Evolutionary conservation across 2,329 filamentous ascomycete genomes (phyloP).

Genomic region (Lomentospora prolificans): DNA sequence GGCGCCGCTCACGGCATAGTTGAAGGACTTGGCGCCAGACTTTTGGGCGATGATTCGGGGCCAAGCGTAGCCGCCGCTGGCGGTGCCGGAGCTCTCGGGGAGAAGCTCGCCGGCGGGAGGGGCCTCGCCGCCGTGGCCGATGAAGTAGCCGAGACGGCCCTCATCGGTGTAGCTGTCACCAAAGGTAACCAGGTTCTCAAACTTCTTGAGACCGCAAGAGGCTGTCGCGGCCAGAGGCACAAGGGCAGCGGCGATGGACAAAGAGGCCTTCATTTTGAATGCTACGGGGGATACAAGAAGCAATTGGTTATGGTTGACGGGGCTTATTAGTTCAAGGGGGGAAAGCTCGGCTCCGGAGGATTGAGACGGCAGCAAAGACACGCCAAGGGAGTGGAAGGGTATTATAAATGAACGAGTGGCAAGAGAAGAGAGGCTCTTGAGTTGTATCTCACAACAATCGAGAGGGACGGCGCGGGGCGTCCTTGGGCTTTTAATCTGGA

Average conservation of each 20-base stretch:
- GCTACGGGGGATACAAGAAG: background rate
- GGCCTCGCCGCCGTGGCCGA: conserved; percentile 41
- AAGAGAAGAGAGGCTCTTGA: conserved; percentile 1
- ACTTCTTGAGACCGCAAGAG: conserved; percentile 16
- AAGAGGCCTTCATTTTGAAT: conserved; percentile 4
- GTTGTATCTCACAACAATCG: background rate
- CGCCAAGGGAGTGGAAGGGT: background rate
- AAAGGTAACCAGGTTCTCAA: conserved; percentile 58
- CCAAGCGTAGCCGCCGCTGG: conserved; percentile 61
- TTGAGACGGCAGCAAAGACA: background rate
- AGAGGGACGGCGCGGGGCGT: background rate
- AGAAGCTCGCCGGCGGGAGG: conserved; percentile 51
- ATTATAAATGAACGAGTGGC: background rate
- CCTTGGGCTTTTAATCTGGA: background rate
- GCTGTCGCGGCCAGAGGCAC: background rate
- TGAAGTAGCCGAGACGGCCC: conserved; percentile 54
- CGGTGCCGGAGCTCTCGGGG: conserved; percentile 37
- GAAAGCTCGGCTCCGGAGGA: background rate
- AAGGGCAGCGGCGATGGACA: background rate
- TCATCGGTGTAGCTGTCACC: conserved; percentile 74
- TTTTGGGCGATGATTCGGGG: conserved; percentile 53
- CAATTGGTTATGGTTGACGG: background rate
- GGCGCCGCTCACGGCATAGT: conserved; percentile 66
- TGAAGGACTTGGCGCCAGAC: conserved; percentile 45
- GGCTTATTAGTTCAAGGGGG: background rate